Evolutionary conservation across 805 yeast genomes (phyloP).

Genomic region (Spathaspora arborariae): DNA sequence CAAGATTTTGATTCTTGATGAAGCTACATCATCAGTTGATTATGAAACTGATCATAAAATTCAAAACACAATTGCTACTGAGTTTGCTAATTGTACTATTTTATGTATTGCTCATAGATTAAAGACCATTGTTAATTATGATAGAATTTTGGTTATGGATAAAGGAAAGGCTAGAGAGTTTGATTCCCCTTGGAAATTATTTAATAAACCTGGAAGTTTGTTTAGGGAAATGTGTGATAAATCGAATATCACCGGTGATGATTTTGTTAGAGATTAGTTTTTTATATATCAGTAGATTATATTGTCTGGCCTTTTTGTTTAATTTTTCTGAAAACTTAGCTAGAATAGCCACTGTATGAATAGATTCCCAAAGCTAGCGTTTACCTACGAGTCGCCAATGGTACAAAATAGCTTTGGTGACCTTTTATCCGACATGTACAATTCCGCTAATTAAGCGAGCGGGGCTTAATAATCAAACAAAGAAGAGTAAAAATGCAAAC

Average conservation of each 20-base stretch:
- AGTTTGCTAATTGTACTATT: conserved; percentile 31
- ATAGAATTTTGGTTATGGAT: conserved; percentile 33
- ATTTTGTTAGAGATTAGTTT: conserved; percentile 14
- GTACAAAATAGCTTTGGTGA: not conserved
- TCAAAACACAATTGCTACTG: conserved; percentile 28
- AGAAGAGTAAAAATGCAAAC: not conserved
- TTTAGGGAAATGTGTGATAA: conserved; percentile 36
- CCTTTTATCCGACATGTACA: not conserved
- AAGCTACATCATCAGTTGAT: conserved; percentile 39
- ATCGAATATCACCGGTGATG: conserved; percentile 27
- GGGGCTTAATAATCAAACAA: not conserved
- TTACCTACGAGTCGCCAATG: no score
- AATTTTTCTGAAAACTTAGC: no score
- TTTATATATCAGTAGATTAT: no score
- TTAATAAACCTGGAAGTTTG: conserved; percentile 20
- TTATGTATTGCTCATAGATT: conserved; percentile 39
- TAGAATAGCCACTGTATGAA: no score
- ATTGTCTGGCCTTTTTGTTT: no score
- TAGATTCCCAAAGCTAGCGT: no score
- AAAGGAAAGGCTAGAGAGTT: conserved; percentile 30
- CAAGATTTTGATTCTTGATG: conserved; percentile 36
- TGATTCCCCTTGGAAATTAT: conserved; percentile 32
- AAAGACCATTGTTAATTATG: conserved; percentile 34
- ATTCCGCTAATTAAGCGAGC: not conserved
- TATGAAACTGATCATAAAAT: conserved; percentile 36